Evolutionary conservation across 2,329 filamentous ascomycete species (phyloP).

Genomic region (Neonectria coccinea): DNA sequence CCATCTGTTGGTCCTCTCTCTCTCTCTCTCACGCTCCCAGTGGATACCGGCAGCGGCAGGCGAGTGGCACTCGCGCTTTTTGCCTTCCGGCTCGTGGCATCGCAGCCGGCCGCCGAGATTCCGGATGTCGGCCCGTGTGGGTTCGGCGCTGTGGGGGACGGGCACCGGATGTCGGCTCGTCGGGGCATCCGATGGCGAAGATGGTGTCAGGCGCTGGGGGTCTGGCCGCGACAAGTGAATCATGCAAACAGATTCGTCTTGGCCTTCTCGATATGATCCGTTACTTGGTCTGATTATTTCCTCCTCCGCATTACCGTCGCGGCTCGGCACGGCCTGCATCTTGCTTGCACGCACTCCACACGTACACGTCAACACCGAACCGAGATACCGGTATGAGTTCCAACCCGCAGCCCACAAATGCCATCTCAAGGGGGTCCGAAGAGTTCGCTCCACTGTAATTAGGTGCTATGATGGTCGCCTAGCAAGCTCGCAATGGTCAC

Average conservation of each 20-base stretch:
- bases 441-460: neutral
- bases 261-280: neutral
- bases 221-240: neutral
- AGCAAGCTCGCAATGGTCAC: neutral
- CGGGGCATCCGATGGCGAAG: constrained; percentile 1
- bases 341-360: neutral
- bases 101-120: constrained; percentile 7
- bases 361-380: neutral
- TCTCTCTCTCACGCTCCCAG: neutral
- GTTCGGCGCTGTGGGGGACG: constrained; percentile 8
- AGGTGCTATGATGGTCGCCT: neutral
- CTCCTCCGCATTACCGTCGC: neutral
- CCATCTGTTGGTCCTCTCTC: neutral
- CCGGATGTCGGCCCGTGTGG: constrained; percentile 26
- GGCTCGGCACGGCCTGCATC: constrained; percentile 24
- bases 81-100: constrained; percentile 3
- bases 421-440: neutral
- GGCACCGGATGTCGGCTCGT: constrained; percentile 27
- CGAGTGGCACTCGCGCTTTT: neutral
- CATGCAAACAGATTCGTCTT: neutral
- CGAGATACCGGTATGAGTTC: neutral
- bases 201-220: neutral
- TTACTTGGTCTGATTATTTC: neutral
- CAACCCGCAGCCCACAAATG: neutral
- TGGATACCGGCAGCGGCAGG: constrained; percentile 1